Conservation (phyloP, 352 stramenopile genomes). For the Phytopythium chamaehyphon region DNA sequence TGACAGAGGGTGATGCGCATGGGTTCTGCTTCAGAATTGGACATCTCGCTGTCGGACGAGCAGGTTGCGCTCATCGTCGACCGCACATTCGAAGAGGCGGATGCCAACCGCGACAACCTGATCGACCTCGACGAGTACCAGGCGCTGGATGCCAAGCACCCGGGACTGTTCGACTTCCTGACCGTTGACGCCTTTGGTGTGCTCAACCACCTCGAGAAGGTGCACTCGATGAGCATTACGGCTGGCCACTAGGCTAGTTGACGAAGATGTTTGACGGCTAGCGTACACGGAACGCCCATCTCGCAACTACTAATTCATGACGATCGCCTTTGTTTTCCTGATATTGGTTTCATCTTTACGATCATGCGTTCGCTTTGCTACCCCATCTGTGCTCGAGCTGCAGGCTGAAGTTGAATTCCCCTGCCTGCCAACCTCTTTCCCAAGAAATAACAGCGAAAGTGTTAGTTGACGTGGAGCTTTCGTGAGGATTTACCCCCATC, state of each 20-base stretch:
- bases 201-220: slow-evolving; percentile 79
- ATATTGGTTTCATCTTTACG: too few relatives aligned
- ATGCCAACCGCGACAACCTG: slow-evolving; percentile 69
- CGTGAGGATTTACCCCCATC: too few relatives aligned
- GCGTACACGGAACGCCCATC: too few relatives aligned
- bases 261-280: too few relatives aligned
- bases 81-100: slow-evolving; percentile 80
- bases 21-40: slow-evolving; percentile 42
- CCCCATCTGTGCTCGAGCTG: too few relatives aligned
- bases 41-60: slow-evolving; percentile 72
- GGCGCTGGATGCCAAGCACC: slow-evolving; percentile 77
- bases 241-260: slow-evolving; percentile 20
- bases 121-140: slow-evolving; percentile 83
- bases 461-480: too few relatives aligned
- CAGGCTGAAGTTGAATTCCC: too few relatives aligned
- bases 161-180: slow-evolving; percentile 81
- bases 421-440: too few relatives aligned
- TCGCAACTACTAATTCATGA: too few relatives aligned
- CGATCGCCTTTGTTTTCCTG: too few relatives aligned
- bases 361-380: too few relatives aligned
- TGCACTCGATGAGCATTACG: slow-evolving; percentile 70
- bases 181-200: slow-evolving; percentile 82
- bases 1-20: slow-evolving; percentile 7
- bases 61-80: slow-evolving; percentile 79
- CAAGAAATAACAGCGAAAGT: too few relatives aligned